Evolutionary conservation across 108 stramenopile species (phyloP).

Genomic region (Epipyxis sp.): DNA sequence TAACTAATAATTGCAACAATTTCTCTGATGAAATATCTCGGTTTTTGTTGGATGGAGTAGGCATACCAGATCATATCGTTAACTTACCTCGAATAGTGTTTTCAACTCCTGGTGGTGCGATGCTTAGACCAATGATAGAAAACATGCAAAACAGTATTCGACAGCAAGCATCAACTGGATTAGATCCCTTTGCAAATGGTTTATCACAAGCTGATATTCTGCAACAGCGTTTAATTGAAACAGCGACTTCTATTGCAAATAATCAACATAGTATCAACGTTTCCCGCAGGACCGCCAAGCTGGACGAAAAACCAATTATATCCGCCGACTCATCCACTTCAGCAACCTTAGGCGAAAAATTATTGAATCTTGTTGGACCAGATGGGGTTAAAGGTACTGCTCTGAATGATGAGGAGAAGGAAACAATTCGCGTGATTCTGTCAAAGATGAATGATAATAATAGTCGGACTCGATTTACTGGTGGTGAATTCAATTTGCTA

Average conservation of each 20-base stretch:
- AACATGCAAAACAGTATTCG: conserved; percentile 36
- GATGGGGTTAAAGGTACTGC: not conserved
- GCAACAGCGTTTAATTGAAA: not conserved
- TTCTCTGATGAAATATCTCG: conserved; percentile 43
- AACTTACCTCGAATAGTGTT: conserved; percentile 37
- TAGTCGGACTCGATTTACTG: not conserved
- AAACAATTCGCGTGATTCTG: not conserved
- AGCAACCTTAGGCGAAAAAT: not conserved
- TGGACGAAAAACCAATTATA: not conserved
- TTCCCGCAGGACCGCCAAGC: not conserved
- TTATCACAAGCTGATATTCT: not conserved
- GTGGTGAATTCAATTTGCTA: not conserved
- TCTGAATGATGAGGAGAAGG: conserved; percentile 4
- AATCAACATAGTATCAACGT: not conserved
- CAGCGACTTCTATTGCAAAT: not conserved
- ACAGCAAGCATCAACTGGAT: not conserved
- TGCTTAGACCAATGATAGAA: conserved; percentile 41
- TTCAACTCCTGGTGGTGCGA: conserved; percentile 38
- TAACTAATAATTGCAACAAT: conserved; percentile 57
- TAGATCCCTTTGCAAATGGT: conserved; percentile 22
- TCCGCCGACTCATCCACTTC: not conserved
- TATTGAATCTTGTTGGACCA: not conserved
- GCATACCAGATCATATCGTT: conserved; percentile 44
- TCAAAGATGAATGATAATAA: not conserved
- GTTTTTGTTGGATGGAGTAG: conserved; percentile 47